Percentiles rank a stretch among this genome's conserved stretches.
Conservation (phyloP, 2,329 filamentous ascomycete genomes). For the Arthrobotrys musiformis region DNA sequence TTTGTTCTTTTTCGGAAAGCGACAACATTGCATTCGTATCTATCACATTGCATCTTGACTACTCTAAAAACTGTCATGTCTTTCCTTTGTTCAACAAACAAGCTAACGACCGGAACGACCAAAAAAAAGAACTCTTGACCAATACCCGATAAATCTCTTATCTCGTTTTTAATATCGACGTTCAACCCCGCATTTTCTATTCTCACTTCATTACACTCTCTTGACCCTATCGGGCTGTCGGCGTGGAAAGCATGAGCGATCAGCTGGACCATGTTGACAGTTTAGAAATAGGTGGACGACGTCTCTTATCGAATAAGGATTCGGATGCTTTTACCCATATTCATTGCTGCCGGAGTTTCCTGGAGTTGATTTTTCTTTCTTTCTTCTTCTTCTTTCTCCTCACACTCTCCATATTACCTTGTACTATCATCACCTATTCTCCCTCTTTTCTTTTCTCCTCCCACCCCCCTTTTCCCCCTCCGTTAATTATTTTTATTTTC, state of each 20-base stretch:
- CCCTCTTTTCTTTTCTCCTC: not conserved
- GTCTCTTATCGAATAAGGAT: constrained; percentile 45
- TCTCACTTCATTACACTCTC: constrained; percentile 31
- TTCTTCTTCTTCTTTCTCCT: not conserved
- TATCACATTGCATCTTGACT: constrained; percentile 35
- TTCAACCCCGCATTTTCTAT: constrained; percentile 25
- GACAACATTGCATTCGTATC: constrained; percentile 42
- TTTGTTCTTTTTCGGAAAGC: constrained; percentile 46
- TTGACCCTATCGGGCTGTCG: constrained; percentile 10
- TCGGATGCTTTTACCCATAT: constrained; percentile 55
- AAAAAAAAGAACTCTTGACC: constrained; percentile 49
- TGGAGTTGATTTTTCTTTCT: constrained; percentile 25
- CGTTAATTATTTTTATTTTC: constrained; percentile 18
- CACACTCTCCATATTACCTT: not conserved
- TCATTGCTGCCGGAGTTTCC: constrained; percentile 54
- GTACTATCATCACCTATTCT: constrained; percentile 33
- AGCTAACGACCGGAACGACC: constrained; percentile 54
- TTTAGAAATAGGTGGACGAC: constrained; percentile 26
- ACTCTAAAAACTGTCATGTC: constrained; percentile 33
- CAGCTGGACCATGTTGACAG: constrained; percentile 1
- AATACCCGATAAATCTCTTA: constrained; percentile 54
- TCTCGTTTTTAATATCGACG: constrained; percentile 55
- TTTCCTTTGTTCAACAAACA: constrained; percentile 52
- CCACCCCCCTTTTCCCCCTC: constrained; percentile 2
- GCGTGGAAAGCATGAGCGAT: constrained; percentile 4